Evolutionary conservation across 176 grass and related monocot species (phyloP).

Genomic region (Eleusine indica): DNA sequence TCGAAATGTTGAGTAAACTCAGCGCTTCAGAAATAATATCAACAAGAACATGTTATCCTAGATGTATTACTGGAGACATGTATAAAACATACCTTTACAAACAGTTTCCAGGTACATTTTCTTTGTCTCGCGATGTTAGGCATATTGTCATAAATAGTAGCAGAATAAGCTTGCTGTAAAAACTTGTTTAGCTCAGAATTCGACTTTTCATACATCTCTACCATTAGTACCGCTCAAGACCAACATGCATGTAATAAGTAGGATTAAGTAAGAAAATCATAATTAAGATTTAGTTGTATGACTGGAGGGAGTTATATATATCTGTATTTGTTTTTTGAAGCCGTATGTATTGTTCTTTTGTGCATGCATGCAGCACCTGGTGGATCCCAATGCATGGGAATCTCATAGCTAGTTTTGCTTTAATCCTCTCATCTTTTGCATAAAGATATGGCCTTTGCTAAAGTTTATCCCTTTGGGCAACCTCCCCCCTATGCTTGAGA

Average conservation of each 20-base stretch:
- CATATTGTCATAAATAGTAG: not conserved
- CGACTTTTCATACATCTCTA: not conserved
- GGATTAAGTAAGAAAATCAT: not conserved
- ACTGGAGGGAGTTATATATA: not conserved
- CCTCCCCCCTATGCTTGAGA: conserved; percentile 40
- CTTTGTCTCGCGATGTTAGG: not conserved
- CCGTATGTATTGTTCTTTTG: conserved; percentile 4
- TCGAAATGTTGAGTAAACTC: too few relatives aligned
- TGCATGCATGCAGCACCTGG: conserved; percentile 41
- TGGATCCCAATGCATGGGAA: conserved; percentile 63
- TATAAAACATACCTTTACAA: not conserved
- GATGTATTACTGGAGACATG: not conserved
- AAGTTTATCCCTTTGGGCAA: conserved; percentile 56
- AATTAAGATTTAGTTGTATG: not conserved
- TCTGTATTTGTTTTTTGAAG: too few relatives aligned
- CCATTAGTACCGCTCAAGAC: not conserved
- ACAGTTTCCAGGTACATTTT: not conserved
- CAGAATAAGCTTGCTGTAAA: not conserved
- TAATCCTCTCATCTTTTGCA: conserved; percentile 54
- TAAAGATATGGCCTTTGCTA: conserved; percentile 56
- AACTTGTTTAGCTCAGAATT: not conserved
- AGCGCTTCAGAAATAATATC: not conserved
- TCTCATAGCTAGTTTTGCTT: conserved; percentile 60
- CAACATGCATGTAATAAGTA: not conserved
- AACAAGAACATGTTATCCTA: not conserved